Evolutionary conservation across 345 rosid species (phyloP), one percentile per base, ranked within the genome.

Genomic region (Zanthoxylum bungeanum): DNA sequence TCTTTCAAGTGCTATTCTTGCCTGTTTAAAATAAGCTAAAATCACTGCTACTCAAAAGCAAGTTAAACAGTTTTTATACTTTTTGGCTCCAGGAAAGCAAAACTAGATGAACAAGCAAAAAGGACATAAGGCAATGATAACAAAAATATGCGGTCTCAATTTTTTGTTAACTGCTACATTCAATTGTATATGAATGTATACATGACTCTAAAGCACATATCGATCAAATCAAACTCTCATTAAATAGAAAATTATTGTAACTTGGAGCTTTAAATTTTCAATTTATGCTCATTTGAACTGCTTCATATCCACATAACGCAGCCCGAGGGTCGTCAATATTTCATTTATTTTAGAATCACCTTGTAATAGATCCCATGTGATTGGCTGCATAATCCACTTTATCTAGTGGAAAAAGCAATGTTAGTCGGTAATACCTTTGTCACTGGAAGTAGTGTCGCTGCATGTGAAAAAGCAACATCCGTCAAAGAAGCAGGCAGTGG

Each of bases 391-490:
- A 24, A 55, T 56, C 52, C 28, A n/a, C 30, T 55, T 55, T 40
- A 28, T 4, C 27, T 19, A 21, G 44, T 28, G 22, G 22, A 69
- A 56, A 36, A 1, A 28, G 44, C 2, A 39, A 50, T 37, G 17
- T 12, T 22, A 21, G 21, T 30, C 37, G 24, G 16, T 5, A 80
- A 58, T 75, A 95, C 99, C 94, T 89, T 95, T 22, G 99, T 92
- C 53, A 95, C 90, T n/a, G 98, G 99, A 76, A 95, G 97, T 65
- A 95, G 79, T 9, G 99, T 91, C 68, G 99, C 94, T 70, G 99
- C 99, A 80, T 95, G 99, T 73, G 97, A 92, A 82, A 92, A 95
- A 19, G 98, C 91, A 37, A 95, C 98, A 70, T 92, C 99, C n/a
- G 98, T 95, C 51, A 95, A 79, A 34, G 98, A 86, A 76, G 97